Base-by-base conservation (phyloP, 2,329 filamentous ascomycete species). In the Colletotrichum acutatum region DNA sequence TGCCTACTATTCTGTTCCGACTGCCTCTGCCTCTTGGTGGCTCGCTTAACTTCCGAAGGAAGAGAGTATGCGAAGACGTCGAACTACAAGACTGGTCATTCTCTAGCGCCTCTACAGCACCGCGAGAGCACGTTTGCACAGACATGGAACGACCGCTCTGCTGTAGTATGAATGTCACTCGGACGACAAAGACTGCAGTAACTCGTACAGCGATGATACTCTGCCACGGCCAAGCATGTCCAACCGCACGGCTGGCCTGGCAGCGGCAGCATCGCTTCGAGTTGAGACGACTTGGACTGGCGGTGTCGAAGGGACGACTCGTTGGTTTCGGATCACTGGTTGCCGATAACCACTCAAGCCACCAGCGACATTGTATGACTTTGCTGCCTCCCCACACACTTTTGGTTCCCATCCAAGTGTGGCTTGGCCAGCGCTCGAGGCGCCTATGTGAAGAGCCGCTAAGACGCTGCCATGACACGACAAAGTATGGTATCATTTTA, bases 361-460 rank as follows among this genome's bases (percentile, higher is more conserved):
- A 72, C 70, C 54, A 16, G 53, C 8, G 19, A 37, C 59, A 69
- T 56, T 60, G 46, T 28, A 19, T 14, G 19, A 68, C 34, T 26
- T 19, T 24, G 22, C 22, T n/a, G 26, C 37, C 14, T 26, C 24
- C 32, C 30, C 30, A 16, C 57, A n/a, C 46, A 12, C 8, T 14
- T 26, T 34, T n/a, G 24, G 28, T 61, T 11, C 22, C 42, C 32
- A 34, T 46, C 28, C n/a, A 52, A 37, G 16, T 67, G 71, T 58
- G 67, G 58, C 61, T 66, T 66, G 62, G 62, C 71, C 54, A 66
- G 66, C 66, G 66, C 66, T 64, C 54, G 66, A 72, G 69, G 69
- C 66, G 65, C 42, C 65, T 42, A 19, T 22, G 30, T 30, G 37
- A 37, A 24, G 61, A 37, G 37, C 12, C 69, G 65, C 69, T 72